Base-by-base conservation (phyloP, 2,329 filamentous ascomycete genomes). In the Hymenoscyphus linearis region DNA sequence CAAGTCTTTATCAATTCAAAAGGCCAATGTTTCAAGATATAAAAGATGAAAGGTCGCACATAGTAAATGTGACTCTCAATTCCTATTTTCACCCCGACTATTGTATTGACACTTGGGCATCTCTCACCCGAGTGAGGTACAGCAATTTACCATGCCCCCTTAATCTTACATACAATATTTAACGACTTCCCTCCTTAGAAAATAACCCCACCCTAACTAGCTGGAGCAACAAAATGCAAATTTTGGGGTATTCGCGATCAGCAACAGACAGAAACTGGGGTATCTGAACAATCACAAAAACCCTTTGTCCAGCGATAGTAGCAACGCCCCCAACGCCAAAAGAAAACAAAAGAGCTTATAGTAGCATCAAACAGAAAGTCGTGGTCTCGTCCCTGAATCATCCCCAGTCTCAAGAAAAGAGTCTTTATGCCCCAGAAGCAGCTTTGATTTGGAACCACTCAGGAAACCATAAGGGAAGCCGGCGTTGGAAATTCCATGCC, bases 251-350 rank as follows among this genome's bases (percentile, higher is more conserved):
- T 64, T 59, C 55, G 59, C 55, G 52, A 59, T 27, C 40, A 63
- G 55, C 50, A 61, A 52, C 55, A 59, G 50, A 66, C 50, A 50
- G 16, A 62, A 62, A 47, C 54, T 57, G 16, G 62, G 64, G 65
- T 64, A 64, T 67, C 61, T 65, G 60, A 58, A 59, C 50, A 47
- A 64, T 62, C 50, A 61, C 63, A 60, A 47, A 44, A 47, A 57
- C 59, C 59, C 61, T 57, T 47, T 22, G 36, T 59, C 54, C 54
- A 58, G 58, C 52, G 60, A 64, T 61, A 61, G 50, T 61, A 61
- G 50, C 40, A 65, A 66, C 61, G 58, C 64, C 63, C 36, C 44
- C 25, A 64, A 66, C 65, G 60, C 65, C 63, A 58, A 47, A 52
- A 16, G 55, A 37, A 25, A 47, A 53, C 34, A 44, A 57, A 47